Conservation (phyloP, 345 rosid species). For the Microcos paniculata region DNA sequence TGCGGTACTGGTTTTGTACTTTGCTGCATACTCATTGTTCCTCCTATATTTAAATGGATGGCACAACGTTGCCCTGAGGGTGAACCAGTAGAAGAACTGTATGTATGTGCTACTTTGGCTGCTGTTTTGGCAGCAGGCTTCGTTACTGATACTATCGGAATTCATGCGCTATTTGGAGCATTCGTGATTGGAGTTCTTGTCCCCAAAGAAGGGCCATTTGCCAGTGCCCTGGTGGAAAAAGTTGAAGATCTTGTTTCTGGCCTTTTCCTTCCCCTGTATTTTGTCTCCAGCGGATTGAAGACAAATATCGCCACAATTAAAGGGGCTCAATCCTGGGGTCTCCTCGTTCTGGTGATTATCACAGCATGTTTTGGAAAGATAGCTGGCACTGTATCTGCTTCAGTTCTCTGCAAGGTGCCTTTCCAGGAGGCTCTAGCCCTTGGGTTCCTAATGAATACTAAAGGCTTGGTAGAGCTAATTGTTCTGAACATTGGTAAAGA, state of each 20-base stretch:
- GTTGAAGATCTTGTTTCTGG: slow-evolving; percentile 84
- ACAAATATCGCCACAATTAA: slow-evolving; percentile 65
- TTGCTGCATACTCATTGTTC: slow-evolving; percentile 33
- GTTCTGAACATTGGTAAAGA: slow-evolving; percentile 88
- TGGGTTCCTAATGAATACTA: slow-evolving; percentile 80
- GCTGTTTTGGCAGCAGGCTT: slow-evolving; percentile 64
- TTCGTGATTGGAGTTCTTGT: slow-evolving; percentile 69
- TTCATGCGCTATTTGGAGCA: slow-evolving; percentile 83
- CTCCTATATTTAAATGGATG: slow-evolving; percentile 61
- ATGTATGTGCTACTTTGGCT: slow-evolving; percentile 56
- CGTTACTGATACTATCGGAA: slow-evolving; percentile 66
- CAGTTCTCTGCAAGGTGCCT: slow-evolving; percentile 53
- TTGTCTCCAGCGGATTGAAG: slow-evolving; percentile 81
- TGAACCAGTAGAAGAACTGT: slow-evolving; percentile 66
- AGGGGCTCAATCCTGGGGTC: slow-evolving; percentile 77
- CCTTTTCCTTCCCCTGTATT: slow-evolving; percentile 67
- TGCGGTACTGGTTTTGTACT: slow-evolving; percentile 48
- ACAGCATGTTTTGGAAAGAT: slow-evolving; percentile 82
- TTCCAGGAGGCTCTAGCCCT: slow-evolving; percentile 50
- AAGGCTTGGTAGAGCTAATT: slow-evolving; percentile 82
- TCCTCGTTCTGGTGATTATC: slow-evolving; percentile 50
- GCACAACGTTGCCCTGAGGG: slow-evolving; percentile 60
- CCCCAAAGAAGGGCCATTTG: slow-evolving; percentile 76
- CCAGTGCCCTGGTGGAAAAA: slow-evolving; percentile 61
- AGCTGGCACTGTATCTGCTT: slow-evolving; percentile 55